Evolutionary conservation across 306 rosid genomes (phyloP), one percentile per base, ranked within the genome.

Genomic region (Vachellia pachyceras): DNA sequence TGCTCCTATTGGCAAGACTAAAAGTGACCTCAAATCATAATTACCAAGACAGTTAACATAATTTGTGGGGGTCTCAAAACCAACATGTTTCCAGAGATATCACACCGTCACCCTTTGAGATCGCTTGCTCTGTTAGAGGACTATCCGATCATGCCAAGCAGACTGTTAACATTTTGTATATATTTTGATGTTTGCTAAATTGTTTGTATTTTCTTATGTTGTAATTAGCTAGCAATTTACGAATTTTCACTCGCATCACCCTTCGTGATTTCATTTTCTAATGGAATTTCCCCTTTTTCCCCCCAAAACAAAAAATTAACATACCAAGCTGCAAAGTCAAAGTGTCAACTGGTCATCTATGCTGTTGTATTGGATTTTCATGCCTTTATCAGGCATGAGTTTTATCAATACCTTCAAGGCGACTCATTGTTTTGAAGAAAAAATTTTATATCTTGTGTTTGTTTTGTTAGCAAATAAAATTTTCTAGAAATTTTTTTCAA

Each of bases 1-100:
- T n/a, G n/a, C n/a, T n/a, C n/a, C n/a, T n/a, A n/a, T n/a, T 36
- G 46, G 22, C 10, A 65, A 54, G 22, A 44, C 17, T 20, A 41
- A 79, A 18, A 79, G n/a, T 67, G 37, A 77, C 22, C 40, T n/a
- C 41, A 46, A 11, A 77, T 20, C 50, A 66, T 73, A 50, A n/a
- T 29, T 46, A 29, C 44, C 13, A 61, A 80, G 78, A 69, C 10
- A 39, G 40, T 40, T 67, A 18, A 9, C 46, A 76, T n/a, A 40
- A 29, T 0, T 29, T 29, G 33, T 29, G 33, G 33, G 33, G 33
- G 33, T 29, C 33, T 29, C 33, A 29, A 29, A 29, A 29, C 33
- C 33, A 29, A 29, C 33, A 2, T 29, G 33, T 29, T 29, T 29
- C 33, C 33, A 29, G 33, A 29, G 33, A 29, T 29, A 29, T 29